Base-by-base conservation (phyloP, 805 yeast species). In the Myxozyma vanderwaltii region DNA sequence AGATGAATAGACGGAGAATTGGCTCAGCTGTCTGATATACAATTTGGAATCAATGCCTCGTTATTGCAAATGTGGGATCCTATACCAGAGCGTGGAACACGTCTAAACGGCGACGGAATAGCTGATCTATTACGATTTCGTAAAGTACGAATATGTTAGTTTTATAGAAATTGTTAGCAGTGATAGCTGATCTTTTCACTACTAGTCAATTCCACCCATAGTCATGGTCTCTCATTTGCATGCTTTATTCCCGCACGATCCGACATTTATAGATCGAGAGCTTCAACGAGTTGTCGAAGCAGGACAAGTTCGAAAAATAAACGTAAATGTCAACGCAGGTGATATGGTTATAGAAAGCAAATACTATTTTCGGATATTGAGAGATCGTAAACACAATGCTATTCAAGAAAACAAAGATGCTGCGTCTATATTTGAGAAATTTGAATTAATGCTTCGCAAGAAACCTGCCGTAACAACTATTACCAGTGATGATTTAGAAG, bases 251-350 rank as follows among this genome's bases (percentile, higher is more conserved):
- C 72, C 75, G 1, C 59, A 63, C 19, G 58, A 67, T n/a, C 69
- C 76, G 2, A 76, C 79, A 2, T 63, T 58, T 23, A 71, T 76
- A 1, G 79, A 76, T 48, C 70, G 75, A 0, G 72, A 68, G 31
- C 46, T 76, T 6, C 64, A 59, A 24, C 41, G 59, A 23, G 65
- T 66, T 15, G 58, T 61, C 29, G 56, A 59, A n/a, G 48, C 43
- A 2, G 75, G 75, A 3, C 36, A 38, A 8, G 54, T 75, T 5
- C 56, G 75, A 19, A 45, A 65, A 24, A 51, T 76, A 8, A 63
- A 64, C 15, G 71, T 72, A 19, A 70, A 72, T 13, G 63, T 66
- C 6, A 70, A 69, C 24, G 63, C 68, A 19, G 69, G 71, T 35
- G 78, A 75, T 39, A 48, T 72, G 58, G 64, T 75, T 10, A 68